These are phyloP conservation scores for Cercis canadensis DNA, from an alignment of 306 rosid species.

Conservation along the genomic window DNA sequence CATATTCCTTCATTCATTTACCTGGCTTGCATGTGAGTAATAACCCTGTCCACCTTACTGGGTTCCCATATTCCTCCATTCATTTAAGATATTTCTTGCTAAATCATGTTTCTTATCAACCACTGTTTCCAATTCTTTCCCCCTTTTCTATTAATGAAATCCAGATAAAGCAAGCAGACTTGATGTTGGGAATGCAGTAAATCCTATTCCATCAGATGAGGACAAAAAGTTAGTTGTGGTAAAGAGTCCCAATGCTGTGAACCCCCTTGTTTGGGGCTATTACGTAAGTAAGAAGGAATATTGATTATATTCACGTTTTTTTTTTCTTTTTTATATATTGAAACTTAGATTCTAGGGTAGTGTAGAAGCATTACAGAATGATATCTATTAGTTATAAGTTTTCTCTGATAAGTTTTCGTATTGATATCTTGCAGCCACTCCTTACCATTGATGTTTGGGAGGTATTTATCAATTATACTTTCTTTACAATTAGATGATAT, in stretches of 20 bases:
- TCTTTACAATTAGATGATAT: constrained; percentile 11
- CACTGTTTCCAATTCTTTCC: constrained; percentile 3
- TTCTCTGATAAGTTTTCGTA: constrained; percentile 29
- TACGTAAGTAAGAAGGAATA: constrained; percentile 54
- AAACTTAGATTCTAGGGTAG: too few species aligned
- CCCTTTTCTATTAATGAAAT: not conserved
- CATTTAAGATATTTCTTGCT: constrained; percentile 4
- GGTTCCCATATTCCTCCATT: constrained; percentile 24
- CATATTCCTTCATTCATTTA: constrained; percentile 21
- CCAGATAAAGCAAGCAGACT: constrained; percentile 72
- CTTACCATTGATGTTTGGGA: constrained; percentile 96
- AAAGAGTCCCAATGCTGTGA: constrained; percentile 88
- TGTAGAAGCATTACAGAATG: too few species aligned
- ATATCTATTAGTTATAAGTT: too few species aligned
- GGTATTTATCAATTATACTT: constrained; percentile 56
- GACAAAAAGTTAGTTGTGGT: constrained; percentile 79
- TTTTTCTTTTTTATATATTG: too few species aligned
- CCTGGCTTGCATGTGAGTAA: constrained; percentile 90
- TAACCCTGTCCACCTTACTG: constrained; percentile 15
- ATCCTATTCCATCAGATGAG: constrained; percentile 67
- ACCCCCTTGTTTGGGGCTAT: constrained; percentile 83
- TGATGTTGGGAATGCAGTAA: constrained; percentile 72
- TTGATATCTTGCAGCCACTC: constrained; percentile 75
- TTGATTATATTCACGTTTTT: constrained; percentile 3
- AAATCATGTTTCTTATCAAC: constrained; percentile 7